Percentiles rank a stretch among this genome's conserved stretches.
These are phyloP conservation scores for Apiotrichum veenhuisii DNA, from an alignment of 1,284 basidiomycete species.

Conservation along the genomic window DNA sequence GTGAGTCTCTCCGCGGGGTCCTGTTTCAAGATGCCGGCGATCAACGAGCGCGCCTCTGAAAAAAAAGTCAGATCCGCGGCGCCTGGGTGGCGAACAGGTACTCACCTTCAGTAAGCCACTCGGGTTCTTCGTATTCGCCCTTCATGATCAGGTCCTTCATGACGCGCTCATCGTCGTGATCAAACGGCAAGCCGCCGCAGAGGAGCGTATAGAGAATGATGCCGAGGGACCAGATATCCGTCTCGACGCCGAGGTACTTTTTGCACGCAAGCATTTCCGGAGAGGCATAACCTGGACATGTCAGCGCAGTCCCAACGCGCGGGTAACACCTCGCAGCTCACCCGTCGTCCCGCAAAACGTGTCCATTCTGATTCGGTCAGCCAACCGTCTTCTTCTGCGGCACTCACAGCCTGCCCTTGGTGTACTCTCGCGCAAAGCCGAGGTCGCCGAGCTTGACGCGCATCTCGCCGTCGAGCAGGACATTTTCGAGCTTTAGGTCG, in stretches of 20 bases:
- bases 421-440: slow-evolving; percentile 93
- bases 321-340: slow-evolving; percentile 37
- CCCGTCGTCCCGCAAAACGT: slow-evolving; percentile 97
- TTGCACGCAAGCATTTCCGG: slow-evolving; percentile 90
- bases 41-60: slow-evolving; percentile 74
- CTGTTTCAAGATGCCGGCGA: slow-evolving; percentile 71
- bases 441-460: slow-evolving; percentile 91
- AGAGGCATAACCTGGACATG: slow-evolving; percentile 62
- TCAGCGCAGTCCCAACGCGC: not conserved
- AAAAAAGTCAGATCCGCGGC: slow-evolving; percentile 8
- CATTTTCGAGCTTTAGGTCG: slow-evolving; percentile 94
- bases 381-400: not conserved
- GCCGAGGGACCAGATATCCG: slow-evolving; percentile 95
- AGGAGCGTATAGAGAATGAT: slow-evolving; percentile 92
- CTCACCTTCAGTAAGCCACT: slow-evolving; percentile 80
- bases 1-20: slow-evolving; percentile 72
- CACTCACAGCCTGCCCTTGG: slow-evolving; percentile 61
- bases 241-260: slow-evolving; percentile 87
- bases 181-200: slow-evolving; percentile 92
- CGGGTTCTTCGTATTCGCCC: slow-evolving; percentile 86
- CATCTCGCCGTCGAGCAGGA: slow-evolving; percentile 80
- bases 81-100: not conserved
- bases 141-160: slow-evolving; percentile 85
- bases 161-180: slow-evolving; percentile 86
- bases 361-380: slow-evolving; percentile 58